phyloP scores from a whole-genome alignment of 2,329 filamentous ascomycete genomes.

The Colletotrichum brevisporum region DNA sequence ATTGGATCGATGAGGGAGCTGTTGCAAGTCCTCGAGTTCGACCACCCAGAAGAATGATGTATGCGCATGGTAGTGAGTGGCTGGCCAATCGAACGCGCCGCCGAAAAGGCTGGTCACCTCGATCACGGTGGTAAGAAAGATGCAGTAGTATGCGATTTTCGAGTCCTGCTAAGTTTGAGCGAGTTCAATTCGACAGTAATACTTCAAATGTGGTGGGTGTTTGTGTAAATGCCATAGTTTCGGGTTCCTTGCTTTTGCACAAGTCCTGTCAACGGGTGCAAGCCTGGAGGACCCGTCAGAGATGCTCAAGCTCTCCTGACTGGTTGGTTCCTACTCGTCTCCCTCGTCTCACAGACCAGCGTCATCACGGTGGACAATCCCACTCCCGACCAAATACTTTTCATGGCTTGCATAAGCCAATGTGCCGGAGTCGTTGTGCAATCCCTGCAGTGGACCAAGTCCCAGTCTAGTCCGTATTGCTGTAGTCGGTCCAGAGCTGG shows the following conservation, averaged over 20 bases:
- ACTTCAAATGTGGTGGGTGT: background rate
- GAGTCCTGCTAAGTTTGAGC: background rate
- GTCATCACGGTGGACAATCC: constrained; percentile 1
- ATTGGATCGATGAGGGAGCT: background rate
- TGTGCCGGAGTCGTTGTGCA: constrained; percentile 12
- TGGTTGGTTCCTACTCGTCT: background rate
- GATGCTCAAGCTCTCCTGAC: background rate
- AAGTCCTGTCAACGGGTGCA: constrained; percentile 9
- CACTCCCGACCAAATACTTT: constrained; percentile 5
- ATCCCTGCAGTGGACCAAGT: constrained; percentile 2
- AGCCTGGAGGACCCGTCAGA: constrained; percentile 1
- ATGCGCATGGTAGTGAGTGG: background rate
- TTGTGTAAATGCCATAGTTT: constrained; percentile 15
- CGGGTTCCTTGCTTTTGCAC: constrained; percentile 23
- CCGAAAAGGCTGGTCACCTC: background rate
- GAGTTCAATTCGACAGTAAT: background rate
- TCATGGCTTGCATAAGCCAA: constrained; percentile 27
- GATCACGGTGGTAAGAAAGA: background rate
- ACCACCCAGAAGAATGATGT: background rate
- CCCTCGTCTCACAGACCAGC: constrained; percentile 4
- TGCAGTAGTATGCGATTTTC: constrained; percentile 4
- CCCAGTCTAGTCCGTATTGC: background rate
- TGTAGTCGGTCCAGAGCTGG: constrained; percentile 4
- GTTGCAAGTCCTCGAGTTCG: background rate
- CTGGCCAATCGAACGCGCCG: background rate